phyloP scores from a whole-genome alignment of 2,329 filamentous ascomycete species.

The Xylaria hypoxylon region DNA sequence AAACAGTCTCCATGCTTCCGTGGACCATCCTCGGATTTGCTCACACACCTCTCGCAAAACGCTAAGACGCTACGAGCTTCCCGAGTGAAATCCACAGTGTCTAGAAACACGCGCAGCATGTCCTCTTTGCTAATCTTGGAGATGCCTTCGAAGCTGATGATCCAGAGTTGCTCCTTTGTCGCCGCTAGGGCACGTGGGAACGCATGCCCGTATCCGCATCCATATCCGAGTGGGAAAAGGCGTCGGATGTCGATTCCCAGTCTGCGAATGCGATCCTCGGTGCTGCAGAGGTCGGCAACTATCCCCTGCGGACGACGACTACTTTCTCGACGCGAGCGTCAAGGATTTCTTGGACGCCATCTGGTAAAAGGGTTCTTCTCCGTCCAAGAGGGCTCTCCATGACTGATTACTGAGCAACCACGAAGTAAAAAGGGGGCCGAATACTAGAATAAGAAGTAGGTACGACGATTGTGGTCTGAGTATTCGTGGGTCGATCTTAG shows the following conservation, averaged over 20 bases:
- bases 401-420: background rate
- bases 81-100: background rate
- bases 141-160: background rate
- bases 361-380: background rate
- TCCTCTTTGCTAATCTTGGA: background rate
- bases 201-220: background rate
- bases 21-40: background rate
- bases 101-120: conserved; percentile 4
- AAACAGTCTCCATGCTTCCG: background rate
- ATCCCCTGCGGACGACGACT: background rate
- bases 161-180: background rate
- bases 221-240: background rate
- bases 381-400: background rate
- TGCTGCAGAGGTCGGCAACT: background rate
- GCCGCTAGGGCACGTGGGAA: background rate
- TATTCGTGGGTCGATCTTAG: background rate
- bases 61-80: background rate
- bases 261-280: background rate
- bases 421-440: background rate
- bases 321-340: background rate
- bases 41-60: background rate
- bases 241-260: conserved; percentile 8
- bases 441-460: no score
- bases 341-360: background rate
- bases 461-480: background rate